Evolutionary conservation across 2,329 filamentous ascomycete genomes (phyloP).

Genomic region (Sporothrix dimorphospora): DNA sequence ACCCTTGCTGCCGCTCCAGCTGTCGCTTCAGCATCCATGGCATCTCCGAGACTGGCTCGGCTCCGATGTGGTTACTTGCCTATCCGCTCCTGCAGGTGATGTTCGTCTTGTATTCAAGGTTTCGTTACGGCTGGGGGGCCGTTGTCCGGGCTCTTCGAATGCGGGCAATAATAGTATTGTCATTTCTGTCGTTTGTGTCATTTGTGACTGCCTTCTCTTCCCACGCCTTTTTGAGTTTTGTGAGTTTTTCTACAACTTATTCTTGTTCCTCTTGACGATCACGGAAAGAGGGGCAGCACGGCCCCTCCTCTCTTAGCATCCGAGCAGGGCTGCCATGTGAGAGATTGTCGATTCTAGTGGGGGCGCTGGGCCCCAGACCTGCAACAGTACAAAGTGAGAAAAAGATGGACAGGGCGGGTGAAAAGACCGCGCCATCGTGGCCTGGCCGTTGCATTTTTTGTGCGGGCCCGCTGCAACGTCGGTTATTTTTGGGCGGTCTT

Average conservation of each 20-base stretch:
- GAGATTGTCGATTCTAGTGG: background rate
- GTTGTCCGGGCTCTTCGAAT: background rate
- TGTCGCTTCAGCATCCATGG: too few relatives aligned
- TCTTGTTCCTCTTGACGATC: background rate
- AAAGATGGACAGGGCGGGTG: background rate
- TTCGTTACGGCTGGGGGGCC: too few relatives aligned
- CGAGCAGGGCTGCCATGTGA: conserved; percentile 6
- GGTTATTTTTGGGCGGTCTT: background rate
- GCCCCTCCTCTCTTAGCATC: background rate
- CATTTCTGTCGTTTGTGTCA: background rate
- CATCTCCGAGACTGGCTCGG: too few relatives aligned
- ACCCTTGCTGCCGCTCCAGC: too few relatives aligned
- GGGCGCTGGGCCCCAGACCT: background rate
- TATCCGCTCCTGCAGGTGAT: too few relatives aligned
- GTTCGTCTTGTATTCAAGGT: too few relatives aligned
- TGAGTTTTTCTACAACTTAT: too few relatives aligned
- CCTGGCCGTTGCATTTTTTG: background rate
- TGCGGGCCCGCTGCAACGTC: background rate
- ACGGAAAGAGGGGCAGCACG: background rate
- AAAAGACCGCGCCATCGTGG: background rate
- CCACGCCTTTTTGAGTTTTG: background rate
- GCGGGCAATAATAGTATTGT: background rate
- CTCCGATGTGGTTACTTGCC: too few relatives aligned
- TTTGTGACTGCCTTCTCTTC: background rate
- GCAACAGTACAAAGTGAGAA: background rate